Conservation (phyloP, 305 asterid genomes). For the Ruellia speciosa region DNA sequence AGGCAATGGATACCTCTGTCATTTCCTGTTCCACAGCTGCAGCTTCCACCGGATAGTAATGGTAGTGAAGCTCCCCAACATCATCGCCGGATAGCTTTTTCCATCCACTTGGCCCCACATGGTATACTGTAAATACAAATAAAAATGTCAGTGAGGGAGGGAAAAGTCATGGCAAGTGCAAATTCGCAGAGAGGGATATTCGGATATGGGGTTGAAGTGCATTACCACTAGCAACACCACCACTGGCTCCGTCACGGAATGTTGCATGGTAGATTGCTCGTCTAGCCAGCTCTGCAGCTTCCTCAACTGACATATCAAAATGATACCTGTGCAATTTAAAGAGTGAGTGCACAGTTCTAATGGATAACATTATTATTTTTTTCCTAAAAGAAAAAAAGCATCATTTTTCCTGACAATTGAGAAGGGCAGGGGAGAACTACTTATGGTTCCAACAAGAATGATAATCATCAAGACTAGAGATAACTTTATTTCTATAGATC, state of each 20-base stretch:
- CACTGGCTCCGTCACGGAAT: slow-evolving; percentile 95
- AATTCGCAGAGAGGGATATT: too few species aligned
- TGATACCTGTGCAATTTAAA: slow-evolving; percentile 40
- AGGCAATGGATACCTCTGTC: slow-evolving; percentile 49
- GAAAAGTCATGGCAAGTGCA: too few species aligned
- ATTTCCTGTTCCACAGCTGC: slow-evolving; percentile 74
- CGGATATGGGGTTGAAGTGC: slow-evolving; percentile 3
- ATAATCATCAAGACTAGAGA: too few species aligned
- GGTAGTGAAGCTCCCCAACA: slow-evolving; percentile 35
- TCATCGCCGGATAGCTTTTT: slow-evolving; percentile 82
- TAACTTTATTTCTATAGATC: too few species aligned
- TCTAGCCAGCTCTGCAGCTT: slow-evolving; percentile 88
- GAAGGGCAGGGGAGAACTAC: too few species aligned
- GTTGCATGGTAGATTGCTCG: slow-evolving; percentile 92
- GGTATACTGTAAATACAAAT: slow-evolving; percentile 43
- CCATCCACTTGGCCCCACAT: slow-evolving; percentile 90
- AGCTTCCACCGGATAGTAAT: slow-evolving; percentile 61
- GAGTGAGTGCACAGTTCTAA: not conserved
- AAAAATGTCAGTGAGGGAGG: too few species aligned
- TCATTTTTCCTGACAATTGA: too few species aligned
- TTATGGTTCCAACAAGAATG: too few species aligned
- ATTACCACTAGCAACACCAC: slow-evolving; percentile 94
- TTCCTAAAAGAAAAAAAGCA: too few species aligned
- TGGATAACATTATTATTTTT: too few species aligned
- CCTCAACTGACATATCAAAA: slow-evolving; percentile 74